Conservation (phyloP, 1,284 basidiomycete species). For the Gymnopus androsaceus region DNA sequence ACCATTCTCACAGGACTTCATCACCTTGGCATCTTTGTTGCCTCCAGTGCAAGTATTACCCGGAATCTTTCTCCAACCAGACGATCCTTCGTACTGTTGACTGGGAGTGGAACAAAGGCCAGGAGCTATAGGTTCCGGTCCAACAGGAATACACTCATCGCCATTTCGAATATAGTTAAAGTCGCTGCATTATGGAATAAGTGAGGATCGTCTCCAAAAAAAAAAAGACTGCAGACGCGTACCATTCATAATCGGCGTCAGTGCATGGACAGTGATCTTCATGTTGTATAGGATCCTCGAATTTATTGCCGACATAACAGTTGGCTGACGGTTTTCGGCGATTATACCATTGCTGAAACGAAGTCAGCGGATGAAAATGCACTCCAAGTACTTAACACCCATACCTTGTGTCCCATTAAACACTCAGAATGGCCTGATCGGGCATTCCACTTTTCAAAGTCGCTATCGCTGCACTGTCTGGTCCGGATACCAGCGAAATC, state of each 20-base stretch:
- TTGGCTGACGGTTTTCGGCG: slow-evolving; percentile 83
- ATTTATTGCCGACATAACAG: slow-evolving; percentile 94
- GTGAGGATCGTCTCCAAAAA: not conserved
- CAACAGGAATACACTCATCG: slow-evolving; percentile 75
- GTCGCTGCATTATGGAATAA: slow-evolving; percentile 53
- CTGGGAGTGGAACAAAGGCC: slow-evolving; percentile 68
- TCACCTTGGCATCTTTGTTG: slow-evolving; percentile 67
- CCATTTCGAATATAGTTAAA: slow-evolving; percentile 83
- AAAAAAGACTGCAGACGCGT: slow-evolving; percentile 24
- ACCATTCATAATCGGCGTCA: slow-evolving; percentile 94
- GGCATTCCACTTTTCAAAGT: slow-evolving; percentile 92
- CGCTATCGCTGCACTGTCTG: slow-evolving; percentile 71
- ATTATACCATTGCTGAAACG: slow-evolving; percentile 88
- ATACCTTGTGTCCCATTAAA: slow-evolving; percentile 92
- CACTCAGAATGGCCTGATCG: slow-evolving; percentile 71
- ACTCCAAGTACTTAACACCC: too few species aligned
- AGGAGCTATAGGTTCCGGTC: slow-evolving; percentile 83
- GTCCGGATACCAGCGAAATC: slow-evolving; percentile 80
- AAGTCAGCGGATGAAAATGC: too few species aligned
- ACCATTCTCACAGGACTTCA: slow-evolving; percentile 80
- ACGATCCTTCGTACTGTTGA: slow-evolving; percentile 82
- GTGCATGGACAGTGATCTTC: slow-evolving; percentile 86
- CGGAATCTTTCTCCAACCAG: slow-evolving; percentile 90
- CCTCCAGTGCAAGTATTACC: slow-evolving; percentile 86
- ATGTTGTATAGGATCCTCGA: slow-evolving; percentile 78